phyloP scores from a whole-genome alignment of 352 stramenopile species.

The Phytopythium ostracodes region DNA sequence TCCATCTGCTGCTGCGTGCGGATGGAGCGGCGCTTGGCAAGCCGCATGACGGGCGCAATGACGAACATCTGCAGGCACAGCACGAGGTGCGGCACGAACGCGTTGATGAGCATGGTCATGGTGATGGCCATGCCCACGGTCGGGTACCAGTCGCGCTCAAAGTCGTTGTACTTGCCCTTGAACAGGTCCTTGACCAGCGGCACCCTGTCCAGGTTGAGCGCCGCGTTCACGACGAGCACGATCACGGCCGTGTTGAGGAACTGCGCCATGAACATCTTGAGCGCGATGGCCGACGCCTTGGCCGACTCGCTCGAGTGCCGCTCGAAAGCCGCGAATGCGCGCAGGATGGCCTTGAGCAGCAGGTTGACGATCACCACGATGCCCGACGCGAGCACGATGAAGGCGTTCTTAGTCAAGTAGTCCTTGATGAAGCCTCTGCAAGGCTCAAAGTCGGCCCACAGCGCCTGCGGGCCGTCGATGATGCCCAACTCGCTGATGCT shows the following conservation, averaged over 20 bases:
- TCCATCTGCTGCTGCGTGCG: slow-evolving; percentile 78
- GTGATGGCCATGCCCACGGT: slow-evolving; percentile 85
- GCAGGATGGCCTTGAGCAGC: slow-evolving; percentile 65
- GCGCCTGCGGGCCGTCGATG: slow-evolving; percentile 38
- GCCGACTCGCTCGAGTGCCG: slow-evolving; percentile 75
- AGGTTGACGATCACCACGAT: slow-evolving; percentile 80
- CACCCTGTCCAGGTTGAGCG: slow-evolving; percentile 33
- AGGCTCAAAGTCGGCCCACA: slow-evolving; percentile 52
- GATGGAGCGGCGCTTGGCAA: slow-evolving; percentile 29
- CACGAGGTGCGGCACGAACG: slow-evolving; percentile 57
- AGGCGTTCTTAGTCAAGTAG: slow-evolving; percentile 59
- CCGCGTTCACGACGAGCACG: slow-evolving; percentile 72
- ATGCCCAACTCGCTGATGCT: slow-evolving; percentile 47
- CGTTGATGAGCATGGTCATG: slow-evolving; percentile 86
- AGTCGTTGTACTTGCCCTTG: slow-evolving; percentile 75
- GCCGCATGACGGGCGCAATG: slow-evolving; percentile 43
- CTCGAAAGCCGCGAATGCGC: slow-evolving; percentile 66
- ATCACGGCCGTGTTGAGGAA: slow-evolving; percentile 86
- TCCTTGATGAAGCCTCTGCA: slow-evolving; percentile 66
- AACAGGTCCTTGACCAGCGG: slow-evolving; percentile 58
- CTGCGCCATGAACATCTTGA: slow-evolving; percentile 80
- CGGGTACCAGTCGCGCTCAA: slow-evolving; percentile 84
- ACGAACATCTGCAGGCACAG: slow-evolving; percentile 61
- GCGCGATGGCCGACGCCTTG: slow-evolving; percentile 62
- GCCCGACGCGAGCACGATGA: slow-evolving; percentile 58